Base-by-base conservation (phyloP, 2,329 filamentous ascomycete genomes). In the Macrophomina tecta region DNA sequence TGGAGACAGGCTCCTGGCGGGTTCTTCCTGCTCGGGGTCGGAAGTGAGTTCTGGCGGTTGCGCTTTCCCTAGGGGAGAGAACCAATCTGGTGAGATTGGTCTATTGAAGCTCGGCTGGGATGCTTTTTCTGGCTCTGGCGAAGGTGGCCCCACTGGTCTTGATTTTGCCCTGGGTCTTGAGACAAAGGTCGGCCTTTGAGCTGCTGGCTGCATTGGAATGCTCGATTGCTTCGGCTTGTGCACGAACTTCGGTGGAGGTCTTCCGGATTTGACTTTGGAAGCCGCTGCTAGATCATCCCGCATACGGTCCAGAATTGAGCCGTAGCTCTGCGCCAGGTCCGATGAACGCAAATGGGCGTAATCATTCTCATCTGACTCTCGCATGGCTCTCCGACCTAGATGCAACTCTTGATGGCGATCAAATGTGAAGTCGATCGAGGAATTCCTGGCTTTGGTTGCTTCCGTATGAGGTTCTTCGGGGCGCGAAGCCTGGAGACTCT, bases 401-500 rank as follows among this genome's bases (percentile, higher is more conserved):
- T 77, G 76, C 48, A 77, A 69, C 40, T 74, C 64, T 5, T 75
- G 67, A 69, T 80, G 78, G 11, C 69, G 68, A 36, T 78, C 72
- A 51, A 79, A 79, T 8, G 64, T 72, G 64, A 77, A 71, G 9
- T 73, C 71, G 5, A 52, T 4, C 2, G 38, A 48, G 12, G 67
- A 28, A n/a, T 38, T 62, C 28, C 32, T 62, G n/a, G 42, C 8
- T 23, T 14, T 49, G 1, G 58, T 11, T 32, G 46, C 34, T 16
- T 48, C 12, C 38, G 66, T 42, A 2, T 49, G 30, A 74, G 72
- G 46, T 53, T 69, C 55, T 4, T 64, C 34, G 2, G 69, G 40
- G 1, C 23, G 36, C 42, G 53, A 52, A 8, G 45, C 53, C 38
- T 66, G 69, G 40, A 78, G 61, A 58, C 70, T 82, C 79, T 69